phyloP scores from a whole-genome alignment of 2,329 filamentous ascomycete species.

The Hysterium pulicare region DNA sequence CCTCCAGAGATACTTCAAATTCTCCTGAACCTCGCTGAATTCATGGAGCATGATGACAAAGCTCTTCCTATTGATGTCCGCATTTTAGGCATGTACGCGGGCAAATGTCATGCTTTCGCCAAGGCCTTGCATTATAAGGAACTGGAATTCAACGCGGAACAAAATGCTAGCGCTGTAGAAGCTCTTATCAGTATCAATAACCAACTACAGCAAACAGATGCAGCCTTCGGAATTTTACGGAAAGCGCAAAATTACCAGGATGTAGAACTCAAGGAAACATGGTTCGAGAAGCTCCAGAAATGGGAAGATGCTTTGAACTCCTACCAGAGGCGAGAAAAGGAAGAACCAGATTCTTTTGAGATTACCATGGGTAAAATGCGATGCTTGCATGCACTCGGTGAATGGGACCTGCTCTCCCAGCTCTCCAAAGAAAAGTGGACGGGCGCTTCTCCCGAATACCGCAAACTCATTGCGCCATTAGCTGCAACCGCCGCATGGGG shows the following conservation, averaged over 20 bases:
- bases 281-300: constrained; percentile 96
- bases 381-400: constrained; percentile 91
- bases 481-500: constrained; percentile 97
- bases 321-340: constrained; percentile 82
- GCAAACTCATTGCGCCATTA: constrained; percentile 85
- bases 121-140: constrained; percentile 99
- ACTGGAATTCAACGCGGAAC: constrained; percentile 94
- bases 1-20: constrained; percentile 93
- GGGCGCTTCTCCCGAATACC: constrained; percentile 81
- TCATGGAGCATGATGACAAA: constrained; percentile 99
- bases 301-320: constrained; percentile 97
- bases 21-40: constrained; percentile 92
- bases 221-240: constrained; percentile 93
- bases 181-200: constrained; percentile 99
- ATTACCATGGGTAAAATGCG: constrained; percentile 99
- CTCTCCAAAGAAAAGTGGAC: constrained; percentile 93
- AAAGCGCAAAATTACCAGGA: constrained; percentile 96
- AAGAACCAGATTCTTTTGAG: constrained; percentile 71
- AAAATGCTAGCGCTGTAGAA: constrained; percentile 92
- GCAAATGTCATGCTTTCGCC: constrained; percentile 94
- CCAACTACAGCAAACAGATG: constrained; percentile 96
- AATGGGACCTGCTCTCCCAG: constrained; percentile 90
- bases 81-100: constrained; percentile 88
- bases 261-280: constrained; percentile 93
- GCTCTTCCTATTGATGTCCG: constrained; percentile 96